Percentiles rank a stretch among this genome's conserved stretches.
Evolutionary conservation across 2,329 filamentous ascomycete genomes (phyloP).

Genomic region (Teratosphaeria epicoccoides): DNA sequence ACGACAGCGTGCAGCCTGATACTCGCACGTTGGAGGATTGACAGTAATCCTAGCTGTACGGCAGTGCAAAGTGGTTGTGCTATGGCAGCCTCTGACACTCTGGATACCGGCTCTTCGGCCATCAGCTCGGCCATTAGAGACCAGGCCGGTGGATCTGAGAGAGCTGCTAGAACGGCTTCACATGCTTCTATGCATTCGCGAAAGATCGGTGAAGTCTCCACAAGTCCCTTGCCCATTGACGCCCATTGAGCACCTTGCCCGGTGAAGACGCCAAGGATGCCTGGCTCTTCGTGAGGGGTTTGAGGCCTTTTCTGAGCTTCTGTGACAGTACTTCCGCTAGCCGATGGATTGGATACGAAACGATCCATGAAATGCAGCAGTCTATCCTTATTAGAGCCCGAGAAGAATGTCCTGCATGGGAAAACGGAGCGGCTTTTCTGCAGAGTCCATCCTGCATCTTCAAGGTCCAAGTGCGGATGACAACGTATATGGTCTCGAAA

Average conservation of each 20-base stretch:
- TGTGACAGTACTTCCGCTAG: conserved; percentile 11
- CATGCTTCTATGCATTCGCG: conserved; percentile 21
- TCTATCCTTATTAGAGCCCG: conserved; percentile 41
- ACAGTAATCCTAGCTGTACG: conserved; percentile 41
- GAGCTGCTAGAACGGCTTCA: conserved; percentile 9
- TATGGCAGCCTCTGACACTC: not conserved
- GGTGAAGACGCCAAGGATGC: conserved; percentile 28
- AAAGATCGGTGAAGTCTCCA: conserved; percentile 20
- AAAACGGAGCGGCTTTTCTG: conserved; percentile 36
- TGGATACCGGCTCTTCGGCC: not conserved
- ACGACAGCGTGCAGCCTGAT: conserved; percentile 16
- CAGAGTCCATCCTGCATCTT: conserved; percentile 33
- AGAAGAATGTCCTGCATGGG: conserved; percentile 57
- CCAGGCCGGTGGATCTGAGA: not conserved
- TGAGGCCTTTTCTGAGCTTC: not conserved
- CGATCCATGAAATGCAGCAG: conserved; percentile 26
- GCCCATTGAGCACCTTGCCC: conserved; percentile 27
- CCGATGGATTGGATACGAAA: conserved; percentile 22
- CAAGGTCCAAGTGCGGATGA: conserved; percentile 46
- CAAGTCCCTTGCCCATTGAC: conserved; percentile 23
- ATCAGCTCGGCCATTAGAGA: not conserved
- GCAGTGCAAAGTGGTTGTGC: conserved; percentile 42
- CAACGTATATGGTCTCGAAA: conserved; percentile 16
- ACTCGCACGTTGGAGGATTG: conserved; percentile 25
- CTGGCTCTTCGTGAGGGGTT: not conserved